Base-by-base conservation (phyloP, 768 basidiomycete genomes). In the Astraeus odoratus region DNA sequence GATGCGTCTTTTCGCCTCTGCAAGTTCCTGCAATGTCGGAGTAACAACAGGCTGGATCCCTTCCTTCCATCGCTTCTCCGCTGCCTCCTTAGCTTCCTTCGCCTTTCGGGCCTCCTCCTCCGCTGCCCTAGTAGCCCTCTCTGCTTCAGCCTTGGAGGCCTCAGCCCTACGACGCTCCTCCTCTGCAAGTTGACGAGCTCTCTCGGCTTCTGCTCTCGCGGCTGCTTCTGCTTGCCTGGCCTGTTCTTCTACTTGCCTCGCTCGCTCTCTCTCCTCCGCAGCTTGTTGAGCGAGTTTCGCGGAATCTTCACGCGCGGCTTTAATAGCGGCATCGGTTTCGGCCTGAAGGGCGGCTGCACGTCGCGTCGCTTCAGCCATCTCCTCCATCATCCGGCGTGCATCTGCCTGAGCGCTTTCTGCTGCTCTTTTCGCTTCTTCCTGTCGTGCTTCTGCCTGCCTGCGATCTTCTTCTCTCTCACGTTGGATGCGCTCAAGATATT, bases 1-100 rank as follows among this genome's bases (percentile, higher is more conserved):
- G 12, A 61, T 29, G 30, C 50, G 58, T 18, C 43, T 31, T 37
- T 60, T 63, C 13, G 58, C 51, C 4, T 46, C 61, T n/a, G 29
- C 47, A 13, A 60, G 44, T 23, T 67, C 63, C 16, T 40, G 46
- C n/a, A 39, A 38, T 8, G 61, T 59, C 29, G 63, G 63, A 3
- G 40, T 52, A 19, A 56, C 55, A 13, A 57, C 44, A 3, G 57
- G 59, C 34, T 59, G 60, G 2, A 60, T 55, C 5, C 55, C 59
- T 20, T 60, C 45, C 43, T 50, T 58, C 38, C 58, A 23, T 7
- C 33, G 37, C 13, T 34, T 48, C 26, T 60, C 53, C 3, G 51
- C 57, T 1, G 58, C 56, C 19, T 43, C n/a, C 40, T 43, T 51
- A 1, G 49, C 50, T 18, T 29, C n/a, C 5, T 18, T 36, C 10